phyloP scores from a whole-genome alignment of 2,329 filamentous ascomycete species.

The Fusarium musae region DNA sequence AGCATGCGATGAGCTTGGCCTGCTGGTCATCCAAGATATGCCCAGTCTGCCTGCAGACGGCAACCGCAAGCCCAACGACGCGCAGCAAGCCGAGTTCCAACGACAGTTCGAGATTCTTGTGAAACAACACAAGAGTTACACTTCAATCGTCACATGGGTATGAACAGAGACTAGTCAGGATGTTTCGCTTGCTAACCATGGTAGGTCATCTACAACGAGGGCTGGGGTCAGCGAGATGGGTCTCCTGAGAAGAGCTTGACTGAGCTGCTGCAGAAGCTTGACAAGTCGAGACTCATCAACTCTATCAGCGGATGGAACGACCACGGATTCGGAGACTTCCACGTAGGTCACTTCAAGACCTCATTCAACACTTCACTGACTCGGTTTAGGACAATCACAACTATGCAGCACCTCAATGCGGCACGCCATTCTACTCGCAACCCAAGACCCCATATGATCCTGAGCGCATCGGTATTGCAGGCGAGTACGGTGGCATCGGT shows the following conservation, averaged over 20 bases:
- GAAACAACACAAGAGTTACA: slow-evolving; percentile 55
- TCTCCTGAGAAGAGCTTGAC: slow-evolving; percentile 64
- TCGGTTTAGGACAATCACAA: slow-evolving; percentile 70
- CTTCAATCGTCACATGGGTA: slow-evolving; percentile 29
- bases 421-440: slow-evolving; percentile 73
- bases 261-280: slow-evolving; percentile 63
- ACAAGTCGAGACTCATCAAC: slow-evolving; percentile 73
- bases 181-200: neutral
- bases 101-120: slow-evolving; percentile 71
- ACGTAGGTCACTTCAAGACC: neutral
- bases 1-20: slow-evolving; percentile 72
- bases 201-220: slow-evolving; percentile 33
- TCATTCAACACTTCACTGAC: accelerated
- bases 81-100: slow-evolving; percentile 71
- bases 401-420: slow-evolving; percentile 77
- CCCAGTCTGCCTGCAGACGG: slow-evolving; percentile 60
- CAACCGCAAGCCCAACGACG: slow-evolving; percentile 51
- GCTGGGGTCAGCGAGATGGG: slow-evolving; percentile 22
- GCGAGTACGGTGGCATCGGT: slow-evolving; percentile 77
- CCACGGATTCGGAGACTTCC: slow-evolving; percentile 73
- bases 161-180: accelerated
- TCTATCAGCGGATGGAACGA: slow-evolving; percentile 74
- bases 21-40: slow-evolving; percentile 79
- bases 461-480: slow-evolving; percentile 72
- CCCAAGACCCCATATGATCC: slow-evolving; percentile 66